Conservation (phyloP, 2,329 filamentous ascomycete species). For the Geosmithia morbida region DNA sequence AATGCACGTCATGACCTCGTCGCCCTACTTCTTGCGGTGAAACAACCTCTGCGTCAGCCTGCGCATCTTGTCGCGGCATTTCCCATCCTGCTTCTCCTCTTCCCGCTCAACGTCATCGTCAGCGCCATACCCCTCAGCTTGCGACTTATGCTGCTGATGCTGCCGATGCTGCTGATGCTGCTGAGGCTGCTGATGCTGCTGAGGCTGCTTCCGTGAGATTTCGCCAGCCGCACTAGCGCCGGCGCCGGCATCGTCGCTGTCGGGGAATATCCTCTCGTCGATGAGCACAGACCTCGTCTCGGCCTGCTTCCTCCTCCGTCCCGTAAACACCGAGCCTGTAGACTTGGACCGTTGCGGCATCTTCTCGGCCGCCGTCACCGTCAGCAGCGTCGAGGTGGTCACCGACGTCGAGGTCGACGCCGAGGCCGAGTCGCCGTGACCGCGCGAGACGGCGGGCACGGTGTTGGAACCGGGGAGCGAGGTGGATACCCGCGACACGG, state of each 20-base stretch:
- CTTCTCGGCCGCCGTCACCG: neutral
- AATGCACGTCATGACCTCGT: neutral
- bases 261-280: neutral
- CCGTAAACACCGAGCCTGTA: slow-evolving; percentile 1
- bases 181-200: no score
- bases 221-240: neutral
- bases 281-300: neutral
- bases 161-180: no score
- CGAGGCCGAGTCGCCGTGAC: neutral
- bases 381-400: no score
- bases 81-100: neutral
- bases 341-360: slow-evolving; percentile 1
- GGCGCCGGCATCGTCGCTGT: no score
- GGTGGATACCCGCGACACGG: neutral
- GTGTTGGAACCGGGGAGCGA: neutral
- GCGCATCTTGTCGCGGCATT: slow-evolving; percentile 1
- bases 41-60: slow-evolving; percentile 1
- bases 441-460: neutral
- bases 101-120: neutral
- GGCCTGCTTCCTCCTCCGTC: neutral
- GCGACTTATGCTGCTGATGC: no score
- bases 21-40: slow-evolving; percentile 1
- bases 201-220: no score
- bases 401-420: neutral
- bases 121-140: neutral